Base-by-base conservation (phyloP, 805 yeast species). In the Nakazawaea anatomiae region DNA sequence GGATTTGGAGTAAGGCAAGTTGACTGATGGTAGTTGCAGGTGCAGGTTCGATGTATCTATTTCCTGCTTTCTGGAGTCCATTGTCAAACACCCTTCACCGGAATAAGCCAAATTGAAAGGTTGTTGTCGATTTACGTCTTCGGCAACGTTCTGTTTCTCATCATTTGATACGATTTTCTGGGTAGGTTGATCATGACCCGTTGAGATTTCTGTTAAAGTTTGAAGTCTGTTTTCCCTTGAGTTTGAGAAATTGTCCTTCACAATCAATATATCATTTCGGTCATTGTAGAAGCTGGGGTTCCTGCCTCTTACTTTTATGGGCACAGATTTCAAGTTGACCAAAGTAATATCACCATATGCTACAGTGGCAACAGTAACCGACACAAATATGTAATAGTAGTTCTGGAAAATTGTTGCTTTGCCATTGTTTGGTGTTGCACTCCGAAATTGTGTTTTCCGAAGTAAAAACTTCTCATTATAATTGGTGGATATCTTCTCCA, bases 231-330 rank as follows among this genome's bases (percentile, higher is more conserved):
- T 34, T 12, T 34, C 36, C 12, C 36, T 34, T 10, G 12, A 34
- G 9, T 12, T 9, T 34, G 36, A 34, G 9, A 32, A 9, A 10
- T 42, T 39, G 5, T 47, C 59, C 25, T 57, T 65, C 4, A 56
- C 48, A 25, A 80, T 72, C 46, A 73, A 58, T 25, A 78, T 62
- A 57, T 79, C 83, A 46, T 77, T 74, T 51, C 80, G 64, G 51
- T 77, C 79, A 35, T 73, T 71, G 57, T 80, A 80, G 54, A 80
- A 81, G n/a, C 79, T 71, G 3, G 86, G 85, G 56, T 80, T 81
- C 47, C 85, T 62, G 3, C 86, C 86, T 54, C 86, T 63, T 7
- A 80, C 85, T 11, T 77, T 76, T 4, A 81, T 74, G 1, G 82
- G 82, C 35, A 73, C 57, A 0, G 72, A 64, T 39, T 57, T 55